These are phyloP conservation scores for Fonsecaea multimorphosa DNA, from an alignment of 2,329 filamentous ascomycete genomes.

Conservation along the genomic window DNA sequence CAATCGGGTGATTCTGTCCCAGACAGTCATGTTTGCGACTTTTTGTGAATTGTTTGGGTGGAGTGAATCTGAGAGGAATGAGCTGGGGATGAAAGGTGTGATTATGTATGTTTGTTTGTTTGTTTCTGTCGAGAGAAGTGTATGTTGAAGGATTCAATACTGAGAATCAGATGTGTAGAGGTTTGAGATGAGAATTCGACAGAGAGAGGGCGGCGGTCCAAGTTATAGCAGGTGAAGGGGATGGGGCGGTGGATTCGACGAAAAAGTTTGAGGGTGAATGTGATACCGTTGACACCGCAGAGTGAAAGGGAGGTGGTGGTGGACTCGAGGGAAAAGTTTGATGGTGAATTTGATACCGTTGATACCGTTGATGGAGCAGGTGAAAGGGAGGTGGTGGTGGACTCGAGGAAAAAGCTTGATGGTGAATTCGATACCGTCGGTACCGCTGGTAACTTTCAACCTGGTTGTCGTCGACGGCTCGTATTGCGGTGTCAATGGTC, in stretches of 20 bases:
- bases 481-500: slow-evolving; percentile 38
- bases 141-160: neutral
- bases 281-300: too few species aligned
- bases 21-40: slow-evolving; percentile 17
- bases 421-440: neutral
- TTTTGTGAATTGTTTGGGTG: neutral
- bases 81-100: neutral
- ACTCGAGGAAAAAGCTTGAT: neutral
- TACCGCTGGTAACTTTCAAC: slow-evolving; percentile 10
- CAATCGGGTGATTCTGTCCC: slow-evolving; percentile 25
- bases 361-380: too few species aligned
- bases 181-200: neutral
- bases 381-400: too few species aligned
- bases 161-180: slow-evolving; percentile 1
- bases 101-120: neutral
- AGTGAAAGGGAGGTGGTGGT: neutral
- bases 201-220: neutral
- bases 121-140: neutral
- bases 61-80: slow-evolving; percentile 5
- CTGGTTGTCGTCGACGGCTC: slow-evolving; percentile 40
- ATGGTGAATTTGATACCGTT: neutral
- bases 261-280: neutral
- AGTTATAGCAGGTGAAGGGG: neutral
- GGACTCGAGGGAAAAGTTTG: neutral
- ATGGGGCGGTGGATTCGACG: neutral